Evolutionary conservation across 2,329 filamentous ascomycete species (phyloP).

Genomic region (Byssochlamys sp.): DNA sequence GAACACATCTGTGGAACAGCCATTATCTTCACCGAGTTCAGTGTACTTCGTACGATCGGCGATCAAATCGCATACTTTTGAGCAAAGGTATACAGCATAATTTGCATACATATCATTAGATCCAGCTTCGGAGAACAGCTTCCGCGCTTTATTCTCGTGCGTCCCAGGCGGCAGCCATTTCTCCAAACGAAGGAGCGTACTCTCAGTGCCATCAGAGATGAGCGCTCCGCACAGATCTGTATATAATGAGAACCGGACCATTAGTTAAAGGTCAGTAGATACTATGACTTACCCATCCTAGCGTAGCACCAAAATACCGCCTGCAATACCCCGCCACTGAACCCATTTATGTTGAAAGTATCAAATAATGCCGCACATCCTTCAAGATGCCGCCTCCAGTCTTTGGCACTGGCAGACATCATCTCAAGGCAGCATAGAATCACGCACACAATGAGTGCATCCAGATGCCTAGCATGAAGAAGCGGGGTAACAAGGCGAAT

Average conservation of each 20-base stretch:
- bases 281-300: constrained; percentile 38
- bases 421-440: constrained; percentile 48
- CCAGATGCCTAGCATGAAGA: constrained; percentile 39
- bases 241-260: constrained; percentile 1
- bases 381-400: constrained; percentile 49
- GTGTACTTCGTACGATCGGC: constrained; percentile 40
- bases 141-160: constrained; percentile 26
- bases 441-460: constrained; percentile 45
- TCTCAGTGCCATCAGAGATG: constrained; percentile 43
- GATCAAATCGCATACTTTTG: constrained; percentile 44
- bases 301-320: constrained; percentile 52
- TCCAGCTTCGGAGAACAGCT: constrained; percentile 27
- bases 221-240: constrained; percentile 47
- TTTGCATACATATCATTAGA: constrained; percentile 50
- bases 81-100: constrained; percentile 49
- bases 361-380: constrained; percentile 47
- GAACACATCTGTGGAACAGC: constrained; percentile 34
- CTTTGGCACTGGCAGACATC: constrained; percentile 40
- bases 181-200: constrained; percentile 40
- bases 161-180: constrained; percentile 40
- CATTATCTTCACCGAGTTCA: constrained; percentile 40
- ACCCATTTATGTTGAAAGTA: constrained; percentile 43
- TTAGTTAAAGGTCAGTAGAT: not conserved
- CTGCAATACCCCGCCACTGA: constrained; percentile 43
- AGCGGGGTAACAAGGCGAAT: constrained; percentile 42